Evolutionary conservation across 2,329 filamentous ascomycete genomes (phyloP), one percentile per base, ranked within the genome.

Genomic region (Phyllosticta ampelicida): DNA sequence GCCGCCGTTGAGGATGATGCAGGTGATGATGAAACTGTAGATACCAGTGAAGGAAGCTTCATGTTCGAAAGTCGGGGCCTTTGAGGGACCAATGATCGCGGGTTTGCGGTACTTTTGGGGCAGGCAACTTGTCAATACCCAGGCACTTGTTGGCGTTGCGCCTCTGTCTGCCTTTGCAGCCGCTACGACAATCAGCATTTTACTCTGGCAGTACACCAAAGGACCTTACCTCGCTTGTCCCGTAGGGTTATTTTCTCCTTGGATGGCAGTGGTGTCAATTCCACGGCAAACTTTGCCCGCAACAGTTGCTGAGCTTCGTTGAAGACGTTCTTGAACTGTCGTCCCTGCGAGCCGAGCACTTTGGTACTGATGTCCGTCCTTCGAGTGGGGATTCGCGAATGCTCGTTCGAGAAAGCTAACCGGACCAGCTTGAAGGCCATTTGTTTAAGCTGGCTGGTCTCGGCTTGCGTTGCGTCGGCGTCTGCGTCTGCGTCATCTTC

Each of bases 21-120:
- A 74, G 0, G 89, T 78, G 9, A 97, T 82, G 0, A 95, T 77
- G 61, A 90, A 80, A 0, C 86, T 90, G 69, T 90, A 95, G 44
- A 99, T 78, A 0, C 82, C 92, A 0, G 84, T 79, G 69, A 96
- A 96, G 6, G 84, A 81, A n/a, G 86, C 84, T 67, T 97, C 92
- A 20, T 83, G 79, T 20, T 82, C 79, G 8, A 77, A 68, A 20
- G 82, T 86, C 0, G 86, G 84, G 8, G 84, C 81, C 57, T 79
- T 81, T 1, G 87, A 82, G 0, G 90, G 89, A 1, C 78, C 74
- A 4, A 94, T 75, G 59, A 95, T 87, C 1, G 76, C 72, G 0
- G 86, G 79, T 26, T 68, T 61, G 52, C 86, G 85, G 67, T 87
- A 94, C 54, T 77, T 72, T 1, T 77, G 67, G 0, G 91, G 89